Base-by-base conservation (phyloP, 495 filamentous ascomycete genomes). In the Haplographium delicatum region DNA sequence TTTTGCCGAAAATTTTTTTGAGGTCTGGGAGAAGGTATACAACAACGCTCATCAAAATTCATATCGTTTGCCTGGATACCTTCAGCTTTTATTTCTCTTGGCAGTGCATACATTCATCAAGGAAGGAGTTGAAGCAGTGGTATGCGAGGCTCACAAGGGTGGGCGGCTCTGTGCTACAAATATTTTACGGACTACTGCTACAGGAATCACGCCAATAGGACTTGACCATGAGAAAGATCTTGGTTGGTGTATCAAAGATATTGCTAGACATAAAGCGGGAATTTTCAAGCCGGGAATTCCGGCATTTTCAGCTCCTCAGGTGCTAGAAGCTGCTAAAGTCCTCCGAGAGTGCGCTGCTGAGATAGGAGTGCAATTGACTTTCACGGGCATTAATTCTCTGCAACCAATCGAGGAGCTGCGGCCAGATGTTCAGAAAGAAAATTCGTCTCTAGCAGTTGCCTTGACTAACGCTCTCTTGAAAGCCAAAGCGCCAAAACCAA, bases 361-460 rank as follows among this genome's bases (percentile, higher is more conserved):
- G 34, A 61, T 50, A 33, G 19, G 6, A 4, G n/a, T 50, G 20
- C 16, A 11, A 4, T 20, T 44, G 33, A 41, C 51, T 9, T 25
- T 40, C 11, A 19, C 13, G 4, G 56, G 44, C 15, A 11, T 18
- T 22, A 33, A 50, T 11, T 11, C 44, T 31, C 65, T 62, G 4
- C n/a, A 3, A 4, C 48, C 64, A 24, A 34, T 39, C 3, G 59
- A 78, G 1, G 81, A 93, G 57, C 74, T 81, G 0, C 74, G 82
- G 15, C 67, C 93, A 15, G 51, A 67, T 3, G 91, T 82, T 62
- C 90, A 95, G 65, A 86, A 85, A 55, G 79, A 70, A 30, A 97
- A 97, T 62, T 91, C 91, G 9, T 84, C 81, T n/a, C 68, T 97
- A 8, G 91, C 88, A 1, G 77, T 90, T 24, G 81, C 83, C 3